These are phyloP conservation scores for Myriosclerotinia duriaeana DNA, from an alignment of 2,329 filamentous ascomycete genomes.

Conservation along the genomic window DNA sequence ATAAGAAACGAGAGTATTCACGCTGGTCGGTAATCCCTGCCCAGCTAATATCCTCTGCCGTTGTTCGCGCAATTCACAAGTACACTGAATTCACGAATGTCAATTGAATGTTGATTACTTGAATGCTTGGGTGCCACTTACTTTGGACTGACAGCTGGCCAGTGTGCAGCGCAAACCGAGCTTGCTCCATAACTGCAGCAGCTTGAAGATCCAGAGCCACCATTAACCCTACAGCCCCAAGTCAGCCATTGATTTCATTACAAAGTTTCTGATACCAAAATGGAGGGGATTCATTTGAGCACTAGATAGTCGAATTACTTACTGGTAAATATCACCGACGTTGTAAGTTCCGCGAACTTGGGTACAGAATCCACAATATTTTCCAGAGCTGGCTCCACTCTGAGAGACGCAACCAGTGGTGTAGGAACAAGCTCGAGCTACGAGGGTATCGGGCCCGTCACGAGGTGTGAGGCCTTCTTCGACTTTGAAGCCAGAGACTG, in stretches of 20 bases:
- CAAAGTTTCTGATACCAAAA: no score
- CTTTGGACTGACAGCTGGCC: constrained; percentile 19
- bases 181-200: constrained; percentile 21
- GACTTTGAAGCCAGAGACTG: constrained; percentile 8
- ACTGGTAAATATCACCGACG: constrained; percentile 21
- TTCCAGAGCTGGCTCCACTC: constrained; percentile 17
- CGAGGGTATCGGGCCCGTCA: constrained; percentile 12
- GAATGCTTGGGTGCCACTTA: background rate
- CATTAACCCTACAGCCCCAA: constrained; percentile 16
- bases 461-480: background rate
- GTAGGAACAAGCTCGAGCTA: constrained; percentile 19
- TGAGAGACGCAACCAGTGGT: constrained; percentile 16
- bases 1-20: no score
- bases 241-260: background rate
- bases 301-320: background rate
- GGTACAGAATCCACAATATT: constrained; percentile 24
- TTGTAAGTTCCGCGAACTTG: constrained; percentile 22
- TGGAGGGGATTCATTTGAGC: background rate
- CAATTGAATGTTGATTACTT: background rate
- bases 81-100: constrained; percentile 4
- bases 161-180: constrained; percentile 15
- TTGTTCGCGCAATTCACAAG: constrained; percentile 22
- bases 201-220: constrained; percentile 17
- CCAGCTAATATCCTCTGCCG: constrained; percentile 10
- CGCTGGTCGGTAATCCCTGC: no score